phyloP scores from a whole-genome alignment of 768 basidiomycete genomes.

The Filobasidium floriforme region DNA sequence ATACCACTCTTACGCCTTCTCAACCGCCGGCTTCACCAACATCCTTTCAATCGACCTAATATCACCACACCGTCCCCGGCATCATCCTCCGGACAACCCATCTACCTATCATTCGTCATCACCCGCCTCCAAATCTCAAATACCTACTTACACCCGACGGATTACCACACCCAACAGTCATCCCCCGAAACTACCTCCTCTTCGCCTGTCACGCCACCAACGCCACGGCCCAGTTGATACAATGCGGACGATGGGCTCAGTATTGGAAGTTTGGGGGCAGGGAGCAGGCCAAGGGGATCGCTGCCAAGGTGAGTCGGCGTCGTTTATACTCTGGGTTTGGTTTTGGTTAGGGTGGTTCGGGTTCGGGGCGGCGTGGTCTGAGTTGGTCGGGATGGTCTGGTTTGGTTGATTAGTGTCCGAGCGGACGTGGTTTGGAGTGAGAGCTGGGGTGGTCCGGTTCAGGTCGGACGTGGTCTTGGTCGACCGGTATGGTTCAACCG shows the following conservation, averaged over 20 bases:
- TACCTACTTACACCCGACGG: not conserved
- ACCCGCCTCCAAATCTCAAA: not conserved
- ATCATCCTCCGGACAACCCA: no score
- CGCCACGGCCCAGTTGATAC: constrained; percentile 71
- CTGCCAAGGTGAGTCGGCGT: constrained; percentile 17
- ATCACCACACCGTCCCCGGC: no score
- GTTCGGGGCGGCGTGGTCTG: not conserved
- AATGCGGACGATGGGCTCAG: constrained; percentile 75
- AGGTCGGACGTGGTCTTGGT: no score
- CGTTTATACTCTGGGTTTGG: no score
- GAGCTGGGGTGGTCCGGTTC: no score
- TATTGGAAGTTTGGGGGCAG: constrained; percentile 87
- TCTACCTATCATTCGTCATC: not conserved
- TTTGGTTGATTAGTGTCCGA: no score
- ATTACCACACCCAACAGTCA: constrained; percentile 49
- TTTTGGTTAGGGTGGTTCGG: not conserved
- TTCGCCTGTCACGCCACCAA: constrained; percentile 93
- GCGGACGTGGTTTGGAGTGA: no score
- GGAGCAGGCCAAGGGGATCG: constrained; percentile 54
- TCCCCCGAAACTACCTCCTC: constrained; percentile 90
- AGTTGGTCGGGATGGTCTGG: no score
- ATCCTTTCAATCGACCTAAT: no score
- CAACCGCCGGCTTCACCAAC: no score
- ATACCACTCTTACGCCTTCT: no score
- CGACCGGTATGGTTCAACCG: no score